Conservation (phyloP, 2,329 filamentous ascomycete species). For the Alternaria hordeiaustralica region DNA sequence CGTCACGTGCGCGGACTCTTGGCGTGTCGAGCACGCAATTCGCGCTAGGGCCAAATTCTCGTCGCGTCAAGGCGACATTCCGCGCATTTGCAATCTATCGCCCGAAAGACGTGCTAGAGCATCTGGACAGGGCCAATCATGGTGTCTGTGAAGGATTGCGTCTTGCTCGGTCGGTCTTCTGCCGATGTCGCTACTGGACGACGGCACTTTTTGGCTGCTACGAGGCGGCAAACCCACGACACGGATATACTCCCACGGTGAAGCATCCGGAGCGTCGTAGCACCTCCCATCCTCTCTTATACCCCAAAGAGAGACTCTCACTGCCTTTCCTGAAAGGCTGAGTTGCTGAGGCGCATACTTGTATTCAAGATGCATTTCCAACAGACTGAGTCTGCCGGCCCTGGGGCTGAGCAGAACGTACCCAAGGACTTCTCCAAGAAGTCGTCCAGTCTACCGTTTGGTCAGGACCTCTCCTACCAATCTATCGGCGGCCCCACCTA, state of each 20-base stretch:
- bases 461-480: conserved; percentile 58
- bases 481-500: conserved; percentile 87
- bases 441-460: conserved; percentile 60
- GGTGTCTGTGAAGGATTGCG: conserved; percentile 20
- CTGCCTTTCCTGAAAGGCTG: conserved; percentile 1
- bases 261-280: conserved; percentile 18
- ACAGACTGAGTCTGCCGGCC: conserved; percentile 46
- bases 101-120: conserved; percentile 24
- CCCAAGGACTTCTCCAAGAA: conserved; percentile 49
- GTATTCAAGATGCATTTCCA: conserved; percentile 47
- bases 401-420: conserved; percentile 38
- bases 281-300: conserved; percentile 16
- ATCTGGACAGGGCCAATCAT: conserved; percentile 39
- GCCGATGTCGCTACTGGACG: conserved; percentile 37
- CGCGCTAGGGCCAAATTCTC: conserved; percentile 38
- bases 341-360: conserved; percentile 17
- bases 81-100: conserved; percentile 34
- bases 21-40: conserved; percentile 31
- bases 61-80: conserved; percentile 33
- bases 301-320: conserved; percentile 13
- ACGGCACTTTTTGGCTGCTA: conserved; percentile 23
- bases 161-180: conserved; percentile 35
- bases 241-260: conserved; percentile 19
- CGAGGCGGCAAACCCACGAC: conserved; percentile 16
- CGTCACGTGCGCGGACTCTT: background rate